phyloP scores from a whole-genome alignment of 176 grass and related monocot species.

The Olyra latifolia region DNA sequence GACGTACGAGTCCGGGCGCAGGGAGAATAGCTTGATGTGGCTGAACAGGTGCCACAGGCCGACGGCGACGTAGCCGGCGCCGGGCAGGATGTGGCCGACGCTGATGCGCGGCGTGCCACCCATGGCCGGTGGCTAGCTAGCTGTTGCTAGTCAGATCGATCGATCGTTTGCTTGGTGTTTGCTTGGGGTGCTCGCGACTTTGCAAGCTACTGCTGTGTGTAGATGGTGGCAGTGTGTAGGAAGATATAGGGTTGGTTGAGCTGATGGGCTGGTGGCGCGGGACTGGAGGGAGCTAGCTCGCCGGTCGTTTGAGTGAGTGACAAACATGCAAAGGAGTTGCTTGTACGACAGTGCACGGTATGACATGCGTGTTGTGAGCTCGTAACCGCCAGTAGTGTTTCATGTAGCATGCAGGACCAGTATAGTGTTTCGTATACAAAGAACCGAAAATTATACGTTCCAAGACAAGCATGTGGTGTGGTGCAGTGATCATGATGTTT shows the following conservation, averaged over 20 bases:
- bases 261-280: not conserved
- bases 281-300: not conserved
- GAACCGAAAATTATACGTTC: not conserved
- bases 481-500: too few species aligned
- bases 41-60: conserved; percentile 76
- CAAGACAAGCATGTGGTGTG: not conserved
- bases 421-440: not conserved
- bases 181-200: conserved; percentile 25
- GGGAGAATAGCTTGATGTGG: conserved; percentile 57
- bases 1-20: conserved; percentile 47
- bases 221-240: conserved; percentile 23
- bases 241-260: conserved; percentile 5
- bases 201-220: not conserved
- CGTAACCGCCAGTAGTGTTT: not conserved
- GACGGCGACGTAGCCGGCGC: conserved; percentile 52
- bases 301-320: conserved; percentile 19
- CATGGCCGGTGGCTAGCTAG: conserved; percentile 21
- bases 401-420: not conserved
- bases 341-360: conserved; percentile 28
- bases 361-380: not conserved
- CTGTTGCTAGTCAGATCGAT: too few species aligned
- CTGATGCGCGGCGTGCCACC: conserved; percentile 43
- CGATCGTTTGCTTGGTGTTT: not conserved
- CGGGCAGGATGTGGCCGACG: conserved; percentile 72
- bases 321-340: conserved; percentile 36